Conservation (phyloP, 345 rosid species). For the Gossypium sturtianum region DNA sequence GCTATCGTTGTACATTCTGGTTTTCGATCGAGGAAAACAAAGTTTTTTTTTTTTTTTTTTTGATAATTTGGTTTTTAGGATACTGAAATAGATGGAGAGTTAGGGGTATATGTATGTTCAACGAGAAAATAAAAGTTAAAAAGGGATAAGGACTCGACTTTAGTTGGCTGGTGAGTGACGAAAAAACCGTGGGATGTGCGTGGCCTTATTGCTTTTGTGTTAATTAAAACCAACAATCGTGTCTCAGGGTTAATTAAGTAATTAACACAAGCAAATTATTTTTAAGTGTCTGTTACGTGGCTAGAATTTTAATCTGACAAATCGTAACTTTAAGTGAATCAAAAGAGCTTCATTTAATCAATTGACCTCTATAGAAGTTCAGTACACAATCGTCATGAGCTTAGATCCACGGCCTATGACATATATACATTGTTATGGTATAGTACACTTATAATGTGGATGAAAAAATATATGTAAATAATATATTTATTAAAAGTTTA, state of each 20-base stretch:
- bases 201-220: constrained; percentile 10
- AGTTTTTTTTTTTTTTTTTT: neutral
- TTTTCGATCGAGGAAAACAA: constrained; percentile 14
- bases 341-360: no score
- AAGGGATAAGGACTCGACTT: constrained; percentile 13
- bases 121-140: neutral
- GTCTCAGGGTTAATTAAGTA: neutral
- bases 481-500: no score
- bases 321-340: no score
- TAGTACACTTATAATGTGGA: no score
- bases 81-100: neutral
- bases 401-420: no score
- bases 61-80: no score
- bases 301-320: no score
- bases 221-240: constrained; percentile 4
- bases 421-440: no score
- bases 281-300: fast-evolving
- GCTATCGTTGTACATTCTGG: constrained; percentile 20
- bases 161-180: neutral
- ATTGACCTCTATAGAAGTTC: fast-evolving
- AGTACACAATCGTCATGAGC: no score
- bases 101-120: neutral
- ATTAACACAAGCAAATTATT: neutral
- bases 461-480: no score
- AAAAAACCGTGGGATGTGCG: constrained; percentile 34